These are phyloP conservation scores for Aurantiochytrium sp. DNA, from an alignment of 108 stramenopile species.

Conservation along the genomic window DNA sequence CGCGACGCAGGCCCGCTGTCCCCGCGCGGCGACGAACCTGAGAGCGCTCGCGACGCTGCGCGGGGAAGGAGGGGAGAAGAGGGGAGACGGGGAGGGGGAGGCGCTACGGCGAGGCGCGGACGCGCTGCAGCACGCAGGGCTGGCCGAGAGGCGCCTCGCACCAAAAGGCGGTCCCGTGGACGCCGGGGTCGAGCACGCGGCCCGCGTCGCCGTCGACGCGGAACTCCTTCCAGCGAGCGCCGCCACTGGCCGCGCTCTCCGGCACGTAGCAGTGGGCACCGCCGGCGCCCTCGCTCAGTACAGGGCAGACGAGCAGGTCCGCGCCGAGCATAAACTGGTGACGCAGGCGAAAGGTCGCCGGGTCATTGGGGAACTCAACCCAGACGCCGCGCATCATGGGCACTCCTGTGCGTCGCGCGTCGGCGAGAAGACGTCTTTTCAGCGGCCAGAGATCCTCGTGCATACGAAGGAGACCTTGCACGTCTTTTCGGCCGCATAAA, in stretches of 20 bases:
- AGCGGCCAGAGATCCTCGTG: neutral
- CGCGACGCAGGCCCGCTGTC: no score
- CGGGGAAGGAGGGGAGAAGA: neutral
- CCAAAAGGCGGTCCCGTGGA: neutral
- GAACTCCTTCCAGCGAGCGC: neutral
- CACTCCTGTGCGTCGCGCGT: neutral
- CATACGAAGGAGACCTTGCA: neutral
- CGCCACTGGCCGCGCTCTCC: neutral
- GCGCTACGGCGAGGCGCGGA: neutral
- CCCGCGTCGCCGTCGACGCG: neutral
- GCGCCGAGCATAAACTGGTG: slow-evolving; percentile 7
- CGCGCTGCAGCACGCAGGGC: neutral
- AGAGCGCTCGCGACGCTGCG: no score
- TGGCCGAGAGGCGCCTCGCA: slow-evolving; percentile 5
- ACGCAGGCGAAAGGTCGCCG: neutral
- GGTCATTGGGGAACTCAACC: neutral
- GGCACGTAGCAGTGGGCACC: neutral
- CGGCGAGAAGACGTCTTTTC: neutral
- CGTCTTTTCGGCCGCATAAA: neutral
- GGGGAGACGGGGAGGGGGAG: neutral
- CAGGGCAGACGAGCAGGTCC: neutral
- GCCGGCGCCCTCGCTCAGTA: neutral
- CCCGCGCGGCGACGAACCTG: no score
- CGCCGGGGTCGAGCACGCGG: neutral
- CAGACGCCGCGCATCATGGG: neutral